Conservation (phyloP, 805 yeast species). For the Saccharomycopsis fibuligera region DNA sequence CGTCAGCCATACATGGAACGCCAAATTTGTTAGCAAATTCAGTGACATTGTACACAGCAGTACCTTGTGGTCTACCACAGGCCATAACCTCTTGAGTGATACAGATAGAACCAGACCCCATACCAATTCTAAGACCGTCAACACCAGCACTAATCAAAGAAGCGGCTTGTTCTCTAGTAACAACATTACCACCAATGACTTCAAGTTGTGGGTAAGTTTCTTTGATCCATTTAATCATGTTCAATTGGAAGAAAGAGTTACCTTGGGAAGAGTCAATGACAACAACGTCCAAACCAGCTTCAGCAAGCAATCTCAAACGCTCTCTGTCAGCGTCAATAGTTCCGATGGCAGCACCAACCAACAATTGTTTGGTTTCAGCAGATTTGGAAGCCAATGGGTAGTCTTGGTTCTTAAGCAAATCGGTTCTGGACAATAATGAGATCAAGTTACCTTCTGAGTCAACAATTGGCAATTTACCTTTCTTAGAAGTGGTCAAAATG, state of each 20-base stretch:
- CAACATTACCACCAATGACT: constrained; percentile 97
- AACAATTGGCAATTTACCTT: constrained; percentile 95
- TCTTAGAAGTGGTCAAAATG: constrained; percentile 84
- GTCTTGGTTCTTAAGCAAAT: constrained; percentile 89
- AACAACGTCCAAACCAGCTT: constrained; percentile 96
- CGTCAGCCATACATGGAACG: constrained; percentile 98
- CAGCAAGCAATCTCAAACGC: constrained; percentile 79
- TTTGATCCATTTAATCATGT: constrained; percentile 92
- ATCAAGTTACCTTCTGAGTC: constrained; percentile 71
- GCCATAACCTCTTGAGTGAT: constrained; percentile 99
- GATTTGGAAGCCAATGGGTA: constrained; percentile 96
- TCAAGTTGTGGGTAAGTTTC: constrained; percentile 68
- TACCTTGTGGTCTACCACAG: constrained; percentile 99
- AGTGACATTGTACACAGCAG: constrained; percentile 91
- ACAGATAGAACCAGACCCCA: constrained; percentile 99
- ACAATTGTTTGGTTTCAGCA: constrained; percentile 84
- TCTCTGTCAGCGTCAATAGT: constrained; percentile 83
- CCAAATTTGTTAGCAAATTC: constrained; percentile 94
- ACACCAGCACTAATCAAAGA: constrained; percentile 91
- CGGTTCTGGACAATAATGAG: constrained; percentile 89
- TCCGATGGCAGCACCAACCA: constrained; percentile 99
- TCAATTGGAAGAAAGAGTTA: constrained; percentile 89
- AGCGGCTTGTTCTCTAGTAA: constrained; percentile 98
- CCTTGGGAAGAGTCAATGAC: constrained; percentile 96
- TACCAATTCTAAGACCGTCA: constrained; percentile 97